phyloP scores from a whole-genome alignment of 495 filamentous ascomycete genomes.

The Bombardia bombarda region DNA sequence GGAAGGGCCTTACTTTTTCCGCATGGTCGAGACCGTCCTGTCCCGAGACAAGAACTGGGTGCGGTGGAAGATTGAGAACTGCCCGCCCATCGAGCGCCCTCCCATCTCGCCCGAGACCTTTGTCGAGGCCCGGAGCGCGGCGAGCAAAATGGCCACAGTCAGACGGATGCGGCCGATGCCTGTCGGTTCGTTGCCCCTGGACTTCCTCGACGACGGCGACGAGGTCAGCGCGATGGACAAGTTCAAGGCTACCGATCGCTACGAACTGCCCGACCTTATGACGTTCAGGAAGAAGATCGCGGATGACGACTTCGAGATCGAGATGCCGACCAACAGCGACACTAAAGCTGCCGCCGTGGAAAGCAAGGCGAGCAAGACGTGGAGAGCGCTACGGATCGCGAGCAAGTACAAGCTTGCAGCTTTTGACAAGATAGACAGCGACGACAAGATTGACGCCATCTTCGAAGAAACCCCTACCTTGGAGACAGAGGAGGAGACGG shows the following conservation, averaged over 20 bases:
- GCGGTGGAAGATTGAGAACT: slow-evolving; percentile 92
- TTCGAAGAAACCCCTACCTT: slow-evolving; percentile 36
- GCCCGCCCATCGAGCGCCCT: slow-evolving; percentile 72
- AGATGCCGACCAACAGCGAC: slow-evolving; percentile 64
- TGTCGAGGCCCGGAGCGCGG: slow-evolving; percentile 54
- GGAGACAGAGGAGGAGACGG: slow-evolving; percentile 17
- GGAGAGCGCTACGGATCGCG: slow-evolving; percentile 77
- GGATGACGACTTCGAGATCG: slow-evolving; percentile 71
- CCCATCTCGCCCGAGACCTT: slow-evolving; percentile 59
- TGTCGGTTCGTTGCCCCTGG: slow-evolving; percentile 63
- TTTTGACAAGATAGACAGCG: slow-evolving; percentile 83
- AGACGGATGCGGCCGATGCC: slow-evolving; percentile 59
- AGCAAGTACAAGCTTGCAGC: slow-evolving; percentile 58
- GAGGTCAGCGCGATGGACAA: slow-evolving; percentile 36
- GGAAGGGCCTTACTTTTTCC: slow-evolving; percentile 88
- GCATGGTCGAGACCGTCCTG: slow-evolving; percentile 92
- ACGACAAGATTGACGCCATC: slow-evolving; percentile 52
- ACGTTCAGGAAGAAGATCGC: slow-evolving; percentile 52
- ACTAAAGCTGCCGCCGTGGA: slow-evolving; percentile 58
- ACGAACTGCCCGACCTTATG: slow-evolving; percentile 35
- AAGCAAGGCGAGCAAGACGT: slow-evolving; percentile 75
- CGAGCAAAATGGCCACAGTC: slow-evolving; percentile 54
- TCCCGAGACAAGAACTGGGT: slow-evolving; percentile 97
- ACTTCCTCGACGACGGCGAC: slow-evolving; percentile 62
- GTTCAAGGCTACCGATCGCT: slow-evolving; percentile 37